Evolutionary conservation across 1,284 basidiomycete species (phyloP).

Genomic region (Schizophyllum commune): DNA sequence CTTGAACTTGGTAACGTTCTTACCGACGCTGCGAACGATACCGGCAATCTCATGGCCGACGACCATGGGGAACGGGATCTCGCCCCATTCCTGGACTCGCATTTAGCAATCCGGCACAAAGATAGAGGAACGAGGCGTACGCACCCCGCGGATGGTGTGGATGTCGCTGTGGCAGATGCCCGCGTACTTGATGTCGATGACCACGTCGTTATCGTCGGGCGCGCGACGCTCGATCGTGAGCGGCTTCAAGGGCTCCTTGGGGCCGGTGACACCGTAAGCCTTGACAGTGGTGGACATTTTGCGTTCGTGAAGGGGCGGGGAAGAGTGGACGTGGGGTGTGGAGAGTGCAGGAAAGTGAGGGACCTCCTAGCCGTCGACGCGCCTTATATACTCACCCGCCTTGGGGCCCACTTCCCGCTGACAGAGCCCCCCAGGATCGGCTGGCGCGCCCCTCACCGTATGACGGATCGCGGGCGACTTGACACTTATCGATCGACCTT

Average conservation of each 20-base stretch:
- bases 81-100: slow-evolving; percentile 1
- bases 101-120: background rate
- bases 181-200: slow-evolving; percentile 6
- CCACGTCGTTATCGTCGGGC: slow-evolving; percentile 2
- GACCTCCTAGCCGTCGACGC: too few relatives aligned
- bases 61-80: slow-evolving; percentile 2
- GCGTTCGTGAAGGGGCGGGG: too few relatives aligned
- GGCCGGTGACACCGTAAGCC: background rate
- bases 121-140: background rate
- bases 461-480: too few relatives aligned
- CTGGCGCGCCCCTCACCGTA: too few relatives aligned
- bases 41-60: slow-evolving; percentile 6
- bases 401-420: too few relatives aligned
- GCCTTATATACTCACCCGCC: too few relatives aligned
- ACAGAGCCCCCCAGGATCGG: too few relatives aligned
- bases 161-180: slow-evolving; percentile 7
- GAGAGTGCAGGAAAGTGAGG: too few relatives aligned
- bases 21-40: slow-evolving; percentile 1
- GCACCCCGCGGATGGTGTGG: slow-evolving; percentile 1
- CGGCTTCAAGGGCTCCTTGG: background rate
- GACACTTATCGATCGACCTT: too few relatives aligned
- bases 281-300: background rate
- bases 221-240: background rate
- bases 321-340: too few relatives aligned
- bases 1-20: slow-evolving; percentile 5